A percentile compares a stretch with the other conserved stretches of the same genome.
These are phyloP conservation scores for Dittrichia graveolens DNA, from an alignment of 129 eudicot species.

Conservation along the genomic window DNA sequence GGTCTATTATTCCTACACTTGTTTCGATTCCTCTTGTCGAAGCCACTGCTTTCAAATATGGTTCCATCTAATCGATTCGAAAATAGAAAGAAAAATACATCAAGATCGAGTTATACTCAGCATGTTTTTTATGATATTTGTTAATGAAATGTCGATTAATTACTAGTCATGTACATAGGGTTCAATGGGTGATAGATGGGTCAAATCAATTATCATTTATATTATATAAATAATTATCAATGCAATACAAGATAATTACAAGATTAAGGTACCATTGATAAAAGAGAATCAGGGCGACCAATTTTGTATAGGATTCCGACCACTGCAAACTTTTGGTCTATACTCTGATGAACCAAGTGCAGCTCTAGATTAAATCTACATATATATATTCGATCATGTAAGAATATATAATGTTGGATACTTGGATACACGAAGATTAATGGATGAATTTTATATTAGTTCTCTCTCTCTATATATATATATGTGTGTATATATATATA, in stretches of 20 bases:
- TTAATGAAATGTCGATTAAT: no score
- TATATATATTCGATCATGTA: not conserved
- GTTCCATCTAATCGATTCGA: slow-evolving; percentile 20
- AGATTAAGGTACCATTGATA: slow-evolving; percentile 36
- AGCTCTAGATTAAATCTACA: slow-evolving; percentile 51
- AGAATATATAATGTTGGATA: not conserved
- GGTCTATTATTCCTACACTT: slow-evolving; percentile 28
- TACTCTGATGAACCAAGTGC: slow-evolving; percentile 55
- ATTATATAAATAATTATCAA: no score
- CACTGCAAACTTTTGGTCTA: slow-evolving; percentile 44
- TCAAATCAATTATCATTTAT: no score
- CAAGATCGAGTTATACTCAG: no score
- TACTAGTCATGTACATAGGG: no score
- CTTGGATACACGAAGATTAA: not conserved
- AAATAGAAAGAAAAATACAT: no score
- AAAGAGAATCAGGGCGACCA: slow-evolving; percentile 48
- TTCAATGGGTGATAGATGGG: no score
- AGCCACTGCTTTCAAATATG: slow-evolving; percentile 13
- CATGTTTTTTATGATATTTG: no score
- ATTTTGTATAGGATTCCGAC: slow-evolving; percentile 53
- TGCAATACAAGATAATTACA: no score
- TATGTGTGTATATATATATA: no score
- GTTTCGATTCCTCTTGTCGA: not conserved
- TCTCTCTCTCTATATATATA: no score
- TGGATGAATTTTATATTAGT: not conserved